Evolutionary conservation across 2,329 filamentous ascomycete genomes (phyloP).

Genomic region (Sphaerulina musiva): DNA sequence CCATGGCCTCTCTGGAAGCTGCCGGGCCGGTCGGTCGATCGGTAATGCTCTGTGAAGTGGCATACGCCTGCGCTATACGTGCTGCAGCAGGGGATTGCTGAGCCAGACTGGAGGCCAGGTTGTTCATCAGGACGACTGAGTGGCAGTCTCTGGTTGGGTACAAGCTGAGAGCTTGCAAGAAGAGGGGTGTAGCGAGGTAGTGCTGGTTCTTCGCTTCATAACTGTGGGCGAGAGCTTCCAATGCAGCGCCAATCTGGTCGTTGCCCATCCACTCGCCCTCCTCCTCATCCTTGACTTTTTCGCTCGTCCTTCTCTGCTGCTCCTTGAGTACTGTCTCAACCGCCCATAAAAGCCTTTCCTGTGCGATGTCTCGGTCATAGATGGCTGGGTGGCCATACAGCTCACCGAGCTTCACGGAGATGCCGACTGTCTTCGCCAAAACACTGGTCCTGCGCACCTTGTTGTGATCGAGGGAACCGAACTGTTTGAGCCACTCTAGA

Average conservation of each 20-base stretch:
- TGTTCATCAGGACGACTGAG: conserved; percentile 79
- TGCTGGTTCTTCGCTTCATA: conserved; percentile 70
- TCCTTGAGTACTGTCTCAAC: conserved; percentile 76
- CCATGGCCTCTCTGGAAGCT: conserved; percentile 48
- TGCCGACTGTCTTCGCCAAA: conserved; percentile 65
- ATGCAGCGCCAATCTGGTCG: conserved; percentile 64
- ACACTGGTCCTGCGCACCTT: conserved; percentile 56
- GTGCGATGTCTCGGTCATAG: conserved; percentile 64
- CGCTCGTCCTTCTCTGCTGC: conserved; percentile 54
- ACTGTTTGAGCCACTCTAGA: conserved; percentile 44
- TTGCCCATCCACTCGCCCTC: conserved; percentile 66
- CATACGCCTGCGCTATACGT: conserved; percentile 26
- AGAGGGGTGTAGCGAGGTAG: conserved; percentile 77
- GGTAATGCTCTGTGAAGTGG: conserved; percentile 34
- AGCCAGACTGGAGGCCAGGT: conserved; percentile 65
- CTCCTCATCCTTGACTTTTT: conserved; percentile 51
- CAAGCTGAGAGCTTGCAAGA: conserved; percentile 73
- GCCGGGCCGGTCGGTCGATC: conserved; percentile 42
- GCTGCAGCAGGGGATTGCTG: conserved; percentile 50
- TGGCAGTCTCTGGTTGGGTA: conserved; percentile 63
- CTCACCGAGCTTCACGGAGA: conserved; percentile 77
- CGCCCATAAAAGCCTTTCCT: conserved; percentile 69
- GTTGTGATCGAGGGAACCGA: conserved; percentile 38
- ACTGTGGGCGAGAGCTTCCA: conserved; percentile 71
- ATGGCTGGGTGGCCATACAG: conserved; percentile 73